Conservation (phyloP, 1,284 basidiomycete species). For the Ustilago nuda region DNA sequence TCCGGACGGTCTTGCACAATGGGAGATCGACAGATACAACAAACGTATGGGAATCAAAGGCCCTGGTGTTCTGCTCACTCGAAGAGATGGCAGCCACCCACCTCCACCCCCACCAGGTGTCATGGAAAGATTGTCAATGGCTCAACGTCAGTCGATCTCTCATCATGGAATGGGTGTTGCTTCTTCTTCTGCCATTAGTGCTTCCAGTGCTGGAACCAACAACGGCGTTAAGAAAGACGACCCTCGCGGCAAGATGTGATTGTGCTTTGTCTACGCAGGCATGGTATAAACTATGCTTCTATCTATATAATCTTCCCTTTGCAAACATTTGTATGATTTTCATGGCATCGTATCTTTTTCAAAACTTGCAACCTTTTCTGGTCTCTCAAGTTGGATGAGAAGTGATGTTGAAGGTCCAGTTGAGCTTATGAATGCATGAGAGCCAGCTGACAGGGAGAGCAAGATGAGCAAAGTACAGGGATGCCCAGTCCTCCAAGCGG, state of each 20-base stretch:
- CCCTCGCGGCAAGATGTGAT: constrained; percentile 14
- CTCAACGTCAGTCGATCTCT: constrained; percentile 30
- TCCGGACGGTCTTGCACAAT: constrained; percentile 61
- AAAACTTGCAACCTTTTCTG: not conserved
- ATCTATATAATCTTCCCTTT: constrained; percentile 4
- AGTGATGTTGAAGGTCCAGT: too few relatives aligned
- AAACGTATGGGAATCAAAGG: constrained; percentile 63
- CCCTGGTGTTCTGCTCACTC: constrained; percentile 32
- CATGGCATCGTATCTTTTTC: not conserved
- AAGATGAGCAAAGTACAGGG: too few relatives aligned
- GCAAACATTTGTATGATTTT: not conserved
- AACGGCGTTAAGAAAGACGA: constrained; percentile 20
- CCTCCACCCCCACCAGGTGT: constrained; percentile 32
- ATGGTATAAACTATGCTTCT: not conserved
- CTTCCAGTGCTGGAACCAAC: constrained; percentile 14
- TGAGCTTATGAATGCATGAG: not conserved
- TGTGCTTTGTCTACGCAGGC: not conserved
- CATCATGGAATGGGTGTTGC: constrained; percentile 11
- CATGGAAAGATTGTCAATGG: constrained; percentile 39
- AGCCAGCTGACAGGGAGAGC: not conserved
- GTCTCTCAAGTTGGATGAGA: too few relatives aligned
- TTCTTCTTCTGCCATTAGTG: not conserved
- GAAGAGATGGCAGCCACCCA: constrained; percentile 33
- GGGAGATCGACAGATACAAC: constrained; percentile 68
- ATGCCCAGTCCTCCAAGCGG: too few relatives aligned